Base-by-base conservation (phyloP, 306 rosid species). In the Coriaria nepalensis region DNA sequence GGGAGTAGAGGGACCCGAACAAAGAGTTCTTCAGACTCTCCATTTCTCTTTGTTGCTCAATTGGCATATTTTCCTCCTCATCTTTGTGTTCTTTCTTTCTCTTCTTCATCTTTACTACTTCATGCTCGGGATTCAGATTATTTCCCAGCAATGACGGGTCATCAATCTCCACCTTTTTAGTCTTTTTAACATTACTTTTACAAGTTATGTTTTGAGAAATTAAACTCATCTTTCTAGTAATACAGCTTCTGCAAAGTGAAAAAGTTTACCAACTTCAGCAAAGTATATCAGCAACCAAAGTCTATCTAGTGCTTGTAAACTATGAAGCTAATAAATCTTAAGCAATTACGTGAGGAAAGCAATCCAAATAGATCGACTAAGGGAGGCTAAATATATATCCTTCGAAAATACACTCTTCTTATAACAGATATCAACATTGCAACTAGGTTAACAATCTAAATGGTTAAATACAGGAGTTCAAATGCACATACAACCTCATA, bases 1-100 rank as follows among this genome's bases (percentile, higher is more conserved):
- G 90, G 36, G 90, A 66, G 67, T 81, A 67, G 20, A 84, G 81
- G 13, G 83, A 68, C 8, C 90, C 93, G 47, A 88, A 88, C 69
- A 88, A 72, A 57, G 73, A 61, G 47, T 46, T 79, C 56, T 84
- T 86, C 0, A 88, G 90, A 41, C 69, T 79, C 72, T 81, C 69
- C 93, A 78, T 81, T 52, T 84, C 82, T 65, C 49, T 62, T 40
- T 72, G 83, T 60, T 81, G 77, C 58, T 83, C 82, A 47, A 37
- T 35, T 4, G 49, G 68, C 34, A 57, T 4, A 20, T 45, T 56
- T 52, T 77, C 77, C 7, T 64, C 72, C 44, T 61, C 73, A 7
- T 49, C 57, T 48, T 68, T 45, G 33, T n/a, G 62, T 11, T 57
- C 63, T 59, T 71, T 75, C 73, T 74, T 81, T 67, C 78, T 78